Conservation (phyloP, 306 rosid species). For the Styphnolobium japonicum region DNA sequence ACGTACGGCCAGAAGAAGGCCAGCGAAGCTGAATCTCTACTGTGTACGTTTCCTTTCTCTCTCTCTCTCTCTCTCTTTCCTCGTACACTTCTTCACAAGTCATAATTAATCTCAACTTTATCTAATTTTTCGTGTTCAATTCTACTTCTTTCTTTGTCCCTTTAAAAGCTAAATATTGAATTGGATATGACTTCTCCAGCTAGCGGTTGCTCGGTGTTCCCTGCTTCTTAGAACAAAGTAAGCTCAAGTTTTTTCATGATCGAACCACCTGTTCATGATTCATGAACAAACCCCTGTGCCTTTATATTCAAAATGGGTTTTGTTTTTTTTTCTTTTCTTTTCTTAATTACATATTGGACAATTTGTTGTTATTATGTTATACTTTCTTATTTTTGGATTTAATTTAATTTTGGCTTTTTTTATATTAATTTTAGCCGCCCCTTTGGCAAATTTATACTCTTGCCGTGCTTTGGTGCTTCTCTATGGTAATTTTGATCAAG, state of each 20-base stretch:
- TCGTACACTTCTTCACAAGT: slow-evolving; percentile 10
- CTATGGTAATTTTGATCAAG: background rate
- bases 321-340: slow-evolving; percentile 18
- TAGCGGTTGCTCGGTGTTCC: slow-evolving; percentile 27
- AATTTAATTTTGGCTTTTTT: background rate
- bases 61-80: slow-evolving; percentile 24
- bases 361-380: background rate
- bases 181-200: slow-evolving; percentile 22
- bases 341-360: background rate
- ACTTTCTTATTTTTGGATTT: background rate
- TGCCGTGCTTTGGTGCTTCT: background rate
- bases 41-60: slow-evolving; percentile 26
- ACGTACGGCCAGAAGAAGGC: background rate
- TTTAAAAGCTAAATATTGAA: background rate
- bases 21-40: slow-evolving; percentile 10
- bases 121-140: slow-evolving; percentile 27
- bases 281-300: background rate
- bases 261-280: background rate
- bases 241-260: slow-evolving; percentile 22
- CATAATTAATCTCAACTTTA: background rate
- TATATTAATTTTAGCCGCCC: background rate
- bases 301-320: background rate
- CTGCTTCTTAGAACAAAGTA: slow-evolving; percentile 26
- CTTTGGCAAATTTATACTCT: slow-evolving; percentile 3
- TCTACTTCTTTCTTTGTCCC: background rate